Base-by-base conservation (phyloP, 371 early-diverging fungal genomes). In the Mucor velutinosus region DNA sequence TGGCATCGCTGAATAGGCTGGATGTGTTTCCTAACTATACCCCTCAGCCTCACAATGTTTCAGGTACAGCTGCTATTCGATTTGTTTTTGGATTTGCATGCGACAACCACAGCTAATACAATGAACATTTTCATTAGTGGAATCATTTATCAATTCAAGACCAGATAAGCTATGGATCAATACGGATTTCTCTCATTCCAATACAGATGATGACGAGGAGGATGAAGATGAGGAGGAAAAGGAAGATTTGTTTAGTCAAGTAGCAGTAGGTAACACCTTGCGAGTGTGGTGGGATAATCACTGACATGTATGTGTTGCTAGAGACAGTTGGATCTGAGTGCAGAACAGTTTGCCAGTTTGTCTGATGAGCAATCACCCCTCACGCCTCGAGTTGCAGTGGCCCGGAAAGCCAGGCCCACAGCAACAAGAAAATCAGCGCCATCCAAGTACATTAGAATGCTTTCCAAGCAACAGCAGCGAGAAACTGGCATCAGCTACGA, bases 301-400 rank as follows among this genome's bases (percentile, higher is more conserved):
- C 55, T 12, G 1, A 30, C 0, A 4, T 2, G 3, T 57, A 15
- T 30, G 14, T n/a, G 15, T 33, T 11, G 19, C 14, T 60, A 73
- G 73, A 73, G 62, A 65, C 73, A 73, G 47, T 45, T 72, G 12
- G 72, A 72, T 59, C 53, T 73, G 37, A 69, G 53, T 41, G 73
- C 62, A 32, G 73, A 73, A 37, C 65, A 62, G 57, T 30, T 69
- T 6, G 69, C 69, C 4, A 65, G 58, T 35, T 51, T 67, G n/a
- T 67, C 64, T 1, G 45, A 67, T 32, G 67, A 72, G 60, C 43
- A 64, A n/a, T 27, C 58, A 8, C 57, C 64, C 32, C 2, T 23
- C 8, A 65, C 65, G 17, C 65, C 65, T 33, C 32, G 33, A 39
- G 43, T 41, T 10, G 12, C 37, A 33, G 61, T 41, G 15, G 11